Base-by-base conservation (phyloP, 768 basidiomycete genomes). In the Lactifluus piperatus region DNA sequence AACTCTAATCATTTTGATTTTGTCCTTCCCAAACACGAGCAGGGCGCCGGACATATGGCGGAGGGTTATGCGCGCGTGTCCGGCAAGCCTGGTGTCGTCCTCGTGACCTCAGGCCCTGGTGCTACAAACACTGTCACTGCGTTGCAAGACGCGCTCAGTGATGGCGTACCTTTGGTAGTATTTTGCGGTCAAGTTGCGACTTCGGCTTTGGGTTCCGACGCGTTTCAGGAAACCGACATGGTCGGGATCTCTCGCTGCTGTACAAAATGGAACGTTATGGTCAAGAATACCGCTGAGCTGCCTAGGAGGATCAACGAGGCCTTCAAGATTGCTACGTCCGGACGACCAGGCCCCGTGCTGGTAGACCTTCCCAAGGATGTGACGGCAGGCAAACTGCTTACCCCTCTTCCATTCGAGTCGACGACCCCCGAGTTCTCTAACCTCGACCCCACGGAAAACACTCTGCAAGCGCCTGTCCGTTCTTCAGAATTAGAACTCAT, bases 211-310 rank as follows among this genome's bases (percentile, higher is more conserved):
- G 95, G 95, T n/a, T 94, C 91, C 13, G 95, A 98, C 69, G 91
- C 92, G 1, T 99, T 99, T 82, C 97, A 99, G 70, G 97, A 99
- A 74, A 97, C 97, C 36, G 97, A 99, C 71, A 74, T 98, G 48
- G 79, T 99, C 56, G 97, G 97, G 50, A 99, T 98, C 72, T 97
- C 94, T 29, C 80, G 95, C 51, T 85, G 86, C 66, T 99, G 97
- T 76, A 98, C 97, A 24, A 99, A 98, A 72, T 98, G 97, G 97
- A 98, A 99, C 70, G 95, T 99, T 58, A 95, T 98, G 94, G 91
- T 98, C 51, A 97, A 97, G 73, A 94, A 94, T 69, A 91, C 97
- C 58, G 72, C 89, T 10, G 97, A 98, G 73, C 79, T 98, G 3
- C 97, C 97, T 13, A 78, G 94, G 43, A 81, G 97, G 58, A 95